These are phyloP conservation scores for Teratosphaeria gauchensis DNA, from an alignment of 2,329 filamentous ascomycete genomes.

Conservation along the genomic window DNA sequence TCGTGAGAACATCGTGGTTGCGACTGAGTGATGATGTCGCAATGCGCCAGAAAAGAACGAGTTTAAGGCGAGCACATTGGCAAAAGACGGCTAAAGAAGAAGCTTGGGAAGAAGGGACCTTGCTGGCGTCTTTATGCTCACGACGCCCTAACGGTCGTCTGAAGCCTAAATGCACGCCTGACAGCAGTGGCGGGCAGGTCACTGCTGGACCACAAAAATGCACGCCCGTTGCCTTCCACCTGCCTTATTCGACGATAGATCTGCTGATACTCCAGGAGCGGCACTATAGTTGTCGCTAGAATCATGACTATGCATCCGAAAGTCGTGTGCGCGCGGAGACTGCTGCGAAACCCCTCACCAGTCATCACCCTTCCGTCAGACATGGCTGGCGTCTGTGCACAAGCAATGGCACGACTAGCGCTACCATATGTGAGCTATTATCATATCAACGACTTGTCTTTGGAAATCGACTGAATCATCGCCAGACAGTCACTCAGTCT, in stretches of 20 bases:
- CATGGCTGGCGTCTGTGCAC: not conserved
- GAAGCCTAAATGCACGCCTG: not conserved
- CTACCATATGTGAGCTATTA: too few species aligned
- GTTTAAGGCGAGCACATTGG: not conserved
- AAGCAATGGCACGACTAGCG: too few species aligned
- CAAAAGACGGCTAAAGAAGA: not conserved
- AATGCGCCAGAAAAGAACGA: not conserved
- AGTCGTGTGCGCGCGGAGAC: too few species aligned
- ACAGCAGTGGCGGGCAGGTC: not conserved
- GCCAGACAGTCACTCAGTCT: not conserved
- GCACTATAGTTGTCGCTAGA: not conserved
- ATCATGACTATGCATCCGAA: not conserved
- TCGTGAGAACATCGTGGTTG: slow-evolving; percentile 14
- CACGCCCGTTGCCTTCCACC: not conserved
- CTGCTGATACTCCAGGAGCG: not conserved
- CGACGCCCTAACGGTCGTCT: not conserved
- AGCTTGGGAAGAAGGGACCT: not conserved
- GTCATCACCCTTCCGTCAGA: not conserved
- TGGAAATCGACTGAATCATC: too few species aligned
- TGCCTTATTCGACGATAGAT: not conserved
- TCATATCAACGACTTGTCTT: too few species aligned
- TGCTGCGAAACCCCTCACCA: not conserved
- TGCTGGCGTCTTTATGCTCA: not conserved
- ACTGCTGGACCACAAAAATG: not conserved
- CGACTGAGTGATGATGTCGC: not conserved